These are phyloP conservation scores for Hymenotorrendiella dingleyae DNA, from an alignment of 2,329 filamentous ascomycete genomes.

Conservation along the genomic window DNA sequence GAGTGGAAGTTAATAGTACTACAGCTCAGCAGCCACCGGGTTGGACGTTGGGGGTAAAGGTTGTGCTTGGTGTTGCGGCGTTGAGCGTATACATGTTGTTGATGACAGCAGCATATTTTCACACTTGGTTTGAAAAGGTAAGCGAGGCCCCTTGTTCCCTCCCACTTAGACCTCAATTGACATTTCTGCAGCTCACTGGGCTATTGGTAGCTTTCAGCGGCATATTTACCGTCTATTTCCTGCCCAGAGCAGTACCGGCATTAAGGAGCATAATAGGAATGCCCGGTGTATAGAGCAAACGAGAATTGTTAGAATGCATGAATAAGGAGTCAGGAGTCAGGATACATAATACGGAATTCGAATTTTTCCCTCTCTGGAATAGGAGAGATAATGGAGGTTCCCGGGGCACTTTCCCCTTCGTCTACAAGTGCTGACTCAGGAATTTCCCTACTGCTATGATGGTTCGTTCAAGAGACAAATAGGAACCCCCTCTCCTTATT, in stretches of 20 bases:
- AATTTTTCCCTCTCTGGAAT: no score
- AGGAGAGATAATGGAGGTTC: no score
- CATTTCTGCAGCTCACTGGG: constrained; percentile 38
- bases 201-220: constrained; percentile 40
- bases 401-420: no score
- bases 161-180: constrained; percentile 3
- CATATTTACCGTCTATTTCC: constrained; percentile 45
- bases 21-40: constrained; percentile 12
- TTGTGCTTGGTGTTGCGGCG: constrained; percentile 57
- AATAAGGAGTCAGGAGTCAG: no score
- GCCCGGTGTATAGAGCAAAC: constrained; percentile 34
- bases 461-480: no score
- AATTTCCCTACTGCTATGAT: no score
- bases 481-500: no score
- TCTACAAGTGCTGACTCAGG: no score
- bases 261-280: constrained; percentile 42
- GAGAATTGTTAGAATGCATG: no score
- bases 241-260: constrained; percentile 38
- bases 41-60: constrained; percentile 45
- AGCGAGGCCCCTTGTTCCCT: constrained; percentile 20
- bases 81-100: constrained; percentile 92
- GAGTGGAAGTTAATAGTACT: constrained; percentile 6
- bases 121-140: constrained; percentile 97
- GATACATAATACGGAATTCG: no score
- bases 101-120: constrained; percentile 98